phyloP scores from a whole-genome alignment of 257 asterid species.

The Solanum chiquidenum region DNA sequence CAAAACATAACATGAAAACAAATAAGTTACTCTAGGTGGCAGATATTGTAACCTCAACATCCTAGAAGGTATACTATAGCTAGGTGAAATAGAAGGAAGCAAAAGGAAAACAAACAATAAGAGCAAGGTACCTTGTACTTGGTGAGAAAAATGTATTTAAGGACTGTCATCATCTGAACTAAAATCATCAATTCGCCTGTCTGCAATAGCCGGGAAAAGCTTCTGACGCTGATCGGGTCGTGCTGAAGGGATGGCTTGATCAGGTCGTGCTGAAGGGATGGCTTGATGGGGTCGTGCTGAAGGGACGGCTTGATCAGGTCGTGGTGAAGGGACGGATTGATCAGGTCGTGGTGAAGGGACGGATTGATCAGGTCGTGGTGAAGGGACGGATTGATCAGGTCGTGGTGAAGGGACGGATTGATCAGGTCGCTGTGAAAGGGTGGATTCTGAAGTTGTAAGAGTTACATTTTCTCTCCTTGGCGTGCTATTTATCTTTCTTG shows the following conservation, averaged over 20 bases:
- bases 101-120: background rate
- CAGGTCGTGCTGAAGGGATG: background rate
- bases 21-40: background rate
- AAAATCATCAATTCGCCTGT: constrained; percentile 54
- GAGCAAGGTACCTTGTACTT: background rate
- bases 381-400: background rate
- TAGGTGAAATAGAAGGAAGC: background rate
- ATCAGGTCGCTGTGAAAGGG: background rate
- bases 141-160: constrained; percentile 3
- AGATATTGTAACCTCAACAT: background rate
- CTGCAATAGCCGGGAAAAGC: constrained; percentile 47
- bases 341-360: background rate
- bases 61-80: background rate
- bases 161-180: constrained; percentile 54
- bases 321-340: background rate
- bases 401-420: constrained; percentile 5
- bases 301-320: background rate
- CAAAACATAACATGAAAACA: background rate
- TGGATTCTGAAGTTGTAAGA: constrained; percentile 14
- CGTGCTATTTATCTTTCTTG: constrained; percentile 15
- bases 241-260: background rate
- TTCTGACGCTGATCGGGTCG: constrained; percentile 31
- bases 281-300: background rate
- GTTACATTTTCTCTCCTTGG: constrained; percentile 18
- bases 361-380: background rate